phyloP scores from a whole-genome alignment of 2,329 filamentous ascomycete species.

The Didymella keratinophila region DNA sequence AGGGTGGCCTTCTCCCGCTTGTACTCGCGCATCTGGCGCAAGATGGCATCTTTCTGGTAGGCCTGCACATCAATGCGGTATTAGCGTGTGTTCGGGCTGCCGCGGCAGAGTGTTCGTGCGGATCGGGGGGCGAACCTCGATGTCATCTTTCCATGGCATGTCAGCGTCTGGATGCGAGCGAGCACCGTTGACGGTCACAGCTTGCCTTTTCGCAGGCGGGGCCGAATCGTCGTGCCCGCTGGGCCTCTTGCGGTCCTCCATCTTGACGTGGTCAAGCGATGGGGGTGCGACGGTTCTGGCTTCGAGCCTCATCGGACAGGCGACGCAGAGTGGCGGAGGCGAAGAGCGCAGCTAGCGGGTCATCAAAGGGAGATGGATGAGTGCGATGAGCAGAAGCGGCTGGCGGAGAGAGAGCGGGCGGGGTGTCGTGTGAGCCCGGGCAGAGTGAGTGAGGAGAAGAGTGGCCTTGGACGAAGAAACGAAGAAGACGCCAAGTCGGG shows the following conservation, averaged over 20 bases:
- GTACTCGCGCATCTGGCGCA: slow-evolving; percentile 97
- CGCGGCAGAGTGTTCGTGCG: slow-evolving; percentile 29
- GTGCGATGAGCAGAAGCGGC: slow-evolving; percentile 41
- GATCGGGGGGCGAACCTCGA: slow-evolving; percentile 70
- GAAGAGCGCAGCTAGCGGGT: background rate
- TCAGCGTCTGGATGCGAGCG: slow-evolving; percentile 71
- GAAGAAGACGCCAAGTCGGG: slow-evolving; percentile 11
- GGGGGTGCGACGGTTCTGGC: slow-evolving; percentile 75
- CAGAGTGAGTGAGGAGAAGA: slow-evolving; percentile 6
- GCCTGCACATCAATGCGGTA: slow-evolving; percentile 62
- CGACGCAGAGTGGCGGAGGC: slow-evolving; percentile 47
- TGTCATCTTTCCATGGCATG: slow-evolving; percentile 74
- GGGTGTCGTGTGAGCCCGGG: slow-evolving; percentile 39
- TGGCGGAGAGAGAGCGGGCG: slow-evolving; percentile 22
- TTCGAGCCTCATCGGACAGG: slow-evolving; percentile 83
- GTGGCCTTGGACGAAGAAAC: slow-evolving; percentile 15
- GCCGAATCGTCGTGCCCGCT: slow-evolving; percentile 83
- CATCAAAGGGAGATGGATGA: slow-evolving; percentile 13
- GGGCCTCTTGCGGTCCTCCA: slow-evolving; percentile 99
- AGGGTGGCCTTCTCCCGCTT: slow-evolving; percentile 86
- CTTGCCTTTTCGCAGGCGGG: slow-evolving; percentile 90
- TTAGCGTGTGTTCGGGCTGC: slow-evolving; percentile 43
- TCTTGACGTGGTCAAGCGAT: slow-evolving; percentile 84
- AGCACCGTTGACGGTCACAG: slow-evolving; percentile 74
- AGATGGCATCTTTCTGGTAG: slow-evolving; percentile 95